Conservation (phyloP, 768 basidiomycete genomes). For the Termitomyces eurrhizus region DNA sequence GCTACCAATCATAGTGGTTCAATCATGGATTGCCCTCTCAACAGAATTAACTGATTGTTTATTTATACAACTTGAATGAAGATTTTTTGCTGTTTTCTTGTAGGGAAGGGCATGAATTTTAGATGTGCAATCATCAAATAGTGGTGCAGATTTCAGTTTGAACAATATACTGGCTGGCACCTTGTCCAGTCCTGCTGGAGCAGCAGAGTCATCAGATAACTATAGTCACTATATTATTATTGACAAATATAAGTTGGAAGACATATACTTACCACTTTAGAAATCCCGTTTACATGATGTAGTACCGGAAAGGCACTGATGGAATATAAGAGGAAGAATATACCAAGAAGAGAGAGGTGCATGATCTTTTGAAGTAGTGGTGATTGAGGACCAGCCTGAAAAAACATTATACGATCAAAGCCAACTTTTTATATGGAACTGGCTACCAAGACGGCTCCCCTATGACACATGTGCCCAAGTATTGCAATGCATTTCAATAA, state of each 20-base stretch:
- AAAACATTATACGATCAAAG: background rate
- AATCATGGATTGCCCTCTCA: background rate
- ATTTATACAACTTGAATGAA: background rate
- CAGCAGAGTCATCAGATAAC: background rate
- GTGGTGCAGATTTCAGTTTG: background rate
- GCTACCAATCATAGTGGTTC: background rate
- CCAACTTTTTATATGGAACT: background rate
- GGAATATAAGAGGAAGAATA: background rate
- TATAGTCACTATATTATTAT: background rate
- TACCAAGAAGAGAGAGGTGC: background rate
- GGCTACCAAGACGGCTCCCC: background rate
- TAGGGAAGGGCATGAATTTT: background rate
- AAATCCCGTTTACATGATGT: background rate
- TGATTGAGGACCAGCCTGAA: constrained; percentile 2
- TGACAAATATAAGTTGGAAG: background rate
- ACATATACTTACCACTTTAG: background rate
- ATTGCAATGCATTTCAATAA: background rate
- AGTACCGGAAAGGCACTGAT: background rate
- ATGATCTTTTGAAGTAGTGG: background rate
- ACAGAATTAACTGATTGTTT: background rate
- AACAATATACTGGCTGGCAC: background rate
- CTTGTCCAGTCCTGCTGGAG: background rate
- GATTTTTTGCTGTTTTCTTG: background rate
- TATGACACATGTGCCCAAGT: background rate
- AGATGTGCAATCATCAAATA: background rate